Evolutionary conservation across 2,329 filamentous ascomycete species (phyloP), one percentile per base, ranked within the genome.

Genomic region (Neoscytalidium dimidiatum): DNA sequence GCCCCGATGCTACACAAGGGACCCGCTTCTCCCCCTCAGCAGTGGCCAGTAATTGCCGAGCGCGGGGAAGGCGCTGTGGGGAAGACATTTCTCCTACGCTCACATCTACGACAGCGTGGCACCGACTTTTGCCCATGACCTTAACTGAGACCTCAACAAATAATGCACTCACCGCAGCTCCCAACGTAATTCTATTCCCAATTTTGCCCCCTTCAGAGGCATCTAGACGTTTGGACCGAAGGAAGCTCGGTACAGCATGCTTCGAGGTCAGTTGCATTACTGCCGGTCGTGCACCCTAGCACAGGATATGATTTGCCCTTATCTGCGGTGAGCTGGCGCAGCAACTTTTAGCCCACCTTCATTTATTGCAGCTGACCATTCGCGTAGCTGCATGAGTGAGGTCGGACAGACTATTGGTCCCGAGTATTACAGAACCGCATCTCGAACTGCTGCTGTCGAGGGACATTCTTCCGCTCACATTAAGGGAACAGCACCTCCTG

Each of bases 1-100:
- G 56, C 41, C 41, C 29, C 19, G 41, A 41, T 60, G 28, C 26
- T 60, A 46, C 56, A 9, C 7, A 46, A 46, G 28, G 38, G 56
- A 60, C 56, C 56, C 56, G 56, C 56, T 48, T 60, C 41, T 44
- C 19, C 49, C 49, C 49, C 49, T 52, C 49, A 7, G 19, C n/a
- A 19, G 8, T 52, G 28, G 41, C 33, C 56, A 60, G 26, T 41
- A 52, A 46, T 60, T 60, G 56, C 56, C 56, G 41, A 60, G 41
- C 41, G 56, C 41, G 56, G 56, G 56, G 56, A 60, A 46, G 38
- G 44, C 9, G 17, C 9, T 46, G 41, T 60, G 56, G 56, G 56
- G 41, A 23, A 46, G 28, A 46, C n/a, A 11, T 23, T 23, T n/a
- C 38, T 33, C 23, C 14, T 9, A 28, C 6, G n/a, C n/a, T 26